Percentiles rank a stretch among this genome's conserved stretches.
These are phyloP conservation scores for Mrakia blollopis DNA, from an alignment of 768 basidiomycete genomes.

Conservation along the genomic window DNA sequence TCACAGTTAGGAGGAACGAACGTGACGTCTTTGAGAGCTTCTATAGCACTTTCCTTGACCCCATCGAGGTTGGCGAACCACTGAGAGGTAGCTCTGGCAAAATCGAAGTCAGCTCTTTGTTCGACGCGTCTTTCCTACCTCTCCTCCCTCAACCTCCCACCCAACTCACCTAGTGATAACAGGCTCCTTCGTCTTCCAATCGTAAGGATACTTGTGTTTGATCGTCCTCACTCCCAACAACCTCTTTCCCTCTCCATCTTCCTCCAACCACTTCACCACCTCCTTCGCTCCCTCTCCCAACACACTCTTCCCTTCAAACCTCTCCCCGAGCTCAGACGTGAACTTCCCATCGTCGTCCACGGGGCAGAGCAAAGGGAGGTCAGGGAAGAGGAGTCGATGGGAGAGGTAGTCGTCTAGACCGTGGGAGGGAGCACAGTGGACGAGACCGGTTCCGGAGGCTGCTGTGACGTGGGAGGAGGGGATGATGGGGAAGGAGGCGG, in stretches of 20 bases:
- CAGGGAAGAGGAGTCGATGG: constrained; percentile 4
- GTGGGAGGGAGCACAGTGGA: constrained; percentile 93
- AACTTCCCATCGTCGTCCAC: constrained; percentile 74
- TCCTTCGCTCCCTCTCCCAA: constrained; percentile 64
- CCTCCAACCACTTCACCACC: constrained; percentile 60
- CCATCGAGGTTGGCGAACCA: constrained; percentile 92
- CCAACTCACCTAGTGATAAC: constrained; percentile 74
- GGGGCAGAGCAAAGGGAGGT: constrained; percentile 61
- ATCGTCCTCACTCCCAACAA: constrained; percentile 66
- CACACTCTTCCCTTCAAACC: constrained; percentile 65
- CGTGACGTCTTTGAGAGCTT: constrained; percentile 61
- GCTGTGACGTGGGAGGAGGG: constrained; percentile 71
- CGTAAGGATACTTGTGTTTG: constrained; percentile 88
- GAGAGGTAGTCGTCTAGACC: constrained; percentile 85
- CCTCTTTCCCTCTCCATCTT: constrained; percentile 47
- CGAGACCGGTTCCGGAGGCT: constrained; percentile 87
- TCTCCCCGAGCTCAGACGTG: constrained; percentile 48
- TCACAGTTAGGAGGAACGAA: constrained; percentile 74
- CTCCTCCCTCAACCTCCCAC: too few species aligned
- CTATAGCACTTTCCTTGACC: constrained; percentile 71
- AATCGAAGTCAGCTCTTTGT: not conserved
- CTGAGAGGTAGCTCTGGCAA: constrained; percentile 75
- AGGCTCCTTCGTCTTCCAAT: constrained; percentile 91
- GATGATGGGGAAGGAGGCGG: constrained; percentile 49
- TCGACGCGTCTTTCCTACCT: not conserved